Percentiles rank a stretch among this genome's conserved stretches.
Conservation (phyloP, 2,329 filamentous ascomycete genomes). For the Ophiostoma tasmaniense region DNA sequence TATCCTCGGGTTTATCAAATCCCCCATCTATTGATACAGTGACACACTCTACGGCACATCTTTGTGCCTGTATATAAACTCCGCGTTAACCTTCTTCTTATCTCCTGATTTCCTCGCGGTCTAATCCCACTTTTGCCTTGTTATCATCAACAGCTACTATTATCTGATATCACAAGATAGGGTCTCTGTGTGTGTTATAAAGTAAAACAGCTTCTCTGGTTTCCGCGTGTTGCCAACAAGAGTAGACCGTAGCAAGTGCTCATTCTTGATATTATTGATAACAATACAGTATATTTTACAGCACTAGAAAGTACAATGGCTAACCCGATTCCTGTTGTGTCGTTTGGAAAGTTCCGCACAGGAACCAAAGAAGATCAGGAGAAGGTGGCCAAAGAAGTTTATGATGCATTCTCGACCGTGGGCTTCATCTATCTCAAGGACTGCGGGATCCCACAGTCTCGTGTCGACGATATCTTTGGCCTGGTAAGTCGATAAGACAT, state of each 20-base stretch:
- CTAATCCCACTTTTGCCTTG: neutral
- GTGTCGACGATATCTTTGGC: slow-evolving; percentile 6
- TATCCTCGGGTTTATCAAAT: neutral
- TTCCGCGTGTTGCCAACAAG: neutral
- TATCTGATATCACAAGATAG: neutral
- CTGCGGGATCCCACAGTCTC: slow-evolving; percentile 1
- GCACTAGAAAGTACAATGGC: no score
- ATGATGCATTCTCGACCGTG: slow-evolving; percentile 3
- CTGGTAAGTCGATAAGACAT: neutral
- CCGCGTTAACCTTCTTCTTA: neutral
- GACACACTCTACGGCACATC: neutral
- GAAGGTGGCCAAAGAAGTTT: slow-evolving; percentile 8
- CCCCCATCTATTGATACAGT: neutral
- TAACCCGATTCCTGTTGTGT: slow-evolving; percentile 1
- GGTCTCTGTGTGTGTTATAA: neutral
- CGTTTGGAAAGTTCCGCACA: slow-evolving; percentile 3
- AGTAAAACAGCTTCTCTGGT: neutral
- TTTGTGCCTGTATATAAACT: neutral
- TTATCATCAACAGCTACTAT: neutral
- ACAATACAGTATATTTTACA: no score
- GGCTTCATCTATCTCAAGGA: slow-evolving; percentile 12
- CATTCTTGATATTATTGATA: neutral
- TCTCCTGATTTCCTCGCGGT: neutral
- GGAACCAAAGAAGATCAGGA: slow-evolving; percentile 2
- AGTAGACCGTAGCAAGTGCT: neutral